These are phyloP conservation scores for Angomonas desouzai DNA, from an alignment of 208 protist genomes.

Conservation along the genomic window DNA sequence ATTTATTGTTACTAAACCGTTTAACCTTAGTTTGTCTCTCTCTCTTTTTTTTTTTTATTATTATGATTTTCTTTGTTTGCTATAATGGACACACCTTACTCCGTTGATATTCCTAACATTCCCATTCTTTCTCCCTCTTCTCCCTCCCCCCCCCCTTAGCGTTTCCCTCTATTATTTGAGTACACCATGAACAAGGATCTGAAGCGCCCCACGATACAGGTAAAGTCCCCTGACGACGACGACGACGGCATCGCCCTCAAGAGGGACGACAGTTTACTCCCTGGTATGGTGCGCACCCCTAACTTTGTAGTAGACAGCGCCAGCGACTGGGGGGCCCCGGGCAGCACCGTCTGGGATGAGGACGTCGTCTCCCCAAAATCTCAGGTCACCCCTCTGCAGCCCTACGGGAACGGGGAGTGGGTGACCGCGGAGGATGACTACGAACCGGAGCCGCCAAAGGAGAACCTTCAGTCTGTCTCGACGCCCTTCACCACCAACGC, in stretches of 20 bases:
- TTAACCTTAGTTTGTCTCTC: background rate
- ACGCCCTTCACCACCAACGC: constrained; percentile 8
- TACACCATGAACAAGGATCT: constrained; percentile 15
- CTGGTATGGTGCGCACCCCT: constrained; percentile 57
- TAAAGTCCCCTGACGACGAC: background rate
- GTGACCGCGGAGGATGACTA: constrained; percentile 18
- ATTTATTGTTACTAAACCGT: background rate
- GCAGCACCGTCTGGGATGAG: constrained; percentile 50
- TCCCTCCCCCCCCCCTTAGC: background rate
- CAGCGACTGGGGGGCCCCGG: constrained; percentile 51
- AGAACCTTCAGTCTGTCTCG: background rate
- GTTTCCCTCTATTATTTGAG: background rate
- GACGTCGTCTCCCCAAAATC: constrained; percentile 19
- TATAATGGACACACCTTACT: constrained; percentile 2
- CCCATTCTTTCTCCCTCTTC: background rate
- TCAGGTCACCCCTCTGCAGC: constrained; percentile 27
- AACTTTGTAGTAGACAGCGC: constrained; percentile 24
- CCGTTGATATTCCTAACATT: background rate
- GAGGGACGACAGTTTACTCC: constrained; percentile 44
- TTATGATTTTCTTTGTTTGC: background rate
- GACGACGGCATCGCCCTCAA: constrained; percentile 9
- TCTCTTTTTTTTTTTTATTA: background rate
- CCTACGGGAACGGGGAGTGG: constrained; percentile 39
- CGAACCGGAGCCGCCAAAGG: background rate
- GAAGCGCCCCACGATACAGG: constrained; percentile 9